phyloP scores from a whole-genome alignment of 371 early-diverging fungal species.

The Haplosporangium sp. region DNA sequence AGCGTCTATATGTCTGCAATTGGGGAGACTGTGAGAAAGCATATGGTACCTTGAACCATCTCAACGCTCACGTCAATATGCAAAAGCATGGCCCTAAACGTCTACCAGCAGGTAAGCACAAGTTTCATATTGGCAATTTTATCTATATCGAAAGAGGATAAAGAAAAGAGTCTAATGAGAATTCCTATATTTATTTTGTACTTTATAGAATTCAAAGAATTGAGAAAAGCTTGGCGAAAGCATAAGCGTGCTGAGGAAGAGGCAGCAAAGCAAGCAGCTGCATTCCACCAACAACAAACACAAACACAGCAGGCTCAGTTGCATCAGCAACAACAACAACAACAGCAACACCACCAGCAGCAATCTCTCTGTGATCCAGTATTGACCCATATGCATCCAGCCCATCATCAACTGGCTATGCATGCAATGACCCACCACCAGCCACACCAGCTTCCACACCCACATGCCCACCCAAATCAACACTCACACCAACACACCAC shows the following conservation, averaged over 20 bases:
- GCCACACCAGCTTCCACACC: slow-evolving; percentile 47
- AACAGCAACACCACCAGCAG: slow-evolving; percentile 14
- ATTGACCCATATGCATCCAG: slow-evolving; percentile 32
- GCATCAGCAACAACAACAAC: slow-evolving; percentile 18
- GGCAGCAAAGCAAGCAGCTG: slow-evolving; percentile 55
- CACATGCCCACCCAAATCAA: slow-evolving; percentile 48
- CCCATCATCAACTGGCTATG: slow-evolving; percentile 32
- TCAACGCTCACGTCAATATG: slow-evolving; percentile 80
- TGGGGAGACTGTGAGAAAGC: slow-evolving; percentile 72
- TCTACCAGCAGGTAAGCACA: slow-evolving; percentile 56
- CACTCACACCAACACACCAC: slow-evolving; percentile 1
- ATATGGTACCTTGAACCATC: slow-evolving; percentile 80
- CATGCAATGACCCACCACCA: slow-evolving; percentile 46
- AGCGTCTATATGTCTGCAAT: slow-evolving; percentile 76
- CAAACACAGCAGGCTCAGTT: slow-evolving; percentile 31
- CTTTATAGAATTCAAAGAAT: slow-evolving; percentile 72
- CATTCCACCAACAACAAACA: slow-evolving; percentile 42
- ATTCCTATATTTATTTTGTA: neutral
- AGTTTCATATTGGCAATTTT: neutral
- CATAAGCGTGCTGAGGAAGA: slow-evolving; percentile 60
- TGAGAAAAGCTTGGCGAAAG: slow-evolving; percentile 62
- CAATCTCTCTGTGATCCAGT: slow-evolving; percentile 33
- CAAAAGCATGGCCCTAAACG: slow-evolving; percentile 73
- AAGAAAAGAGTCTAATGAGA: too few relatives aligned
- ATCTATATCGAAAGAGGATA: too few relatives aligned